Evolutionary conservation across 2,329 filamentous ascomycete genomes (phyloP), one percentile per base, ranked within the genome.

Genomic region (Rutstroemia sp.): DNA sequence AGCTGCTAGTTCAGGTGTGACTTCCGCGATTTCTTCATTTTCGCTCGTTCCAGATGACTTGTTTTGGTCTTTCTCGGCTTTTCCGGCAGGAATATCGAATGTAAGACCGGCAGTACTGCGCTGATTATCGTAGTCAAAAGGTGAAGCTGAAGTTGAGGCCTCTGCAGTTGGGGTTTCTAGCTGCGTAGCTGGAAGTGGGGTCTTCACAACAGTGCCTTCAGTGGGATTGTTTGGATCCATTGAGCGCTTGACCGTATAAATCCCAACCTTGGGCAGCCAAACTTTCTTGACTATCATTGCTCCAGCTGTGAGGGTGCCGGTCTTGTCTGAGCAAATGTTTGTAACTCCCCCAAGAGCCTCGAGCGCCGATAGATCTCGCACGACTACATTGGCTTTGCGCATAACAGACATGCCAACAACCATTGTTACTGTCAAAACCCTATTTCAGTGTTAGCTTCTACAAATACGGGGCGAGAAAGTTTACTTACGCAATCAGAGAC

Each of bases 301-400:
- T 19, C 66, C 67, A 57, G 68, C 63, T 6, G 85, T 88, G 57
- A 88, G 72, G 0, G 84, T 88, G 1, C 87, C 87, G 0, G 87
- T 91, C 74, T 90, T 91, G 68, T 91, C 87, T 0, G 86, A 89
- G 68, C 87, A 89, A 44, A 91, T 84, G 10, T 88, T 81, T 0
- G 84, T 81, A 27, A 82, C 79, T 48, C 75, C 79, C 19, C 80
- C 80, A 7, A 82, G 70, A 5, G 79, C 78, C 64, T 82, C 80
- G 4, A 81, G 67, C 2, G 78, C 79, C 55, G 79, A 74, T 52
- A 83, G 68, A 61, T 80, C 80, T 41, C 80, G 76, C 49, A 83
- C 79, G 62, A 83, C 79, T 52, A 82, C 79, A 64, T 82, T 68
- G 53, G 78, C 70, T 62, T 79, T 68, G 9, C 80, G 78, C 79